Evolutionary conservation across 2,329 filamentous ascomycete species (phyloP).

Genomic region (Neonectria coccinea): DNA sequence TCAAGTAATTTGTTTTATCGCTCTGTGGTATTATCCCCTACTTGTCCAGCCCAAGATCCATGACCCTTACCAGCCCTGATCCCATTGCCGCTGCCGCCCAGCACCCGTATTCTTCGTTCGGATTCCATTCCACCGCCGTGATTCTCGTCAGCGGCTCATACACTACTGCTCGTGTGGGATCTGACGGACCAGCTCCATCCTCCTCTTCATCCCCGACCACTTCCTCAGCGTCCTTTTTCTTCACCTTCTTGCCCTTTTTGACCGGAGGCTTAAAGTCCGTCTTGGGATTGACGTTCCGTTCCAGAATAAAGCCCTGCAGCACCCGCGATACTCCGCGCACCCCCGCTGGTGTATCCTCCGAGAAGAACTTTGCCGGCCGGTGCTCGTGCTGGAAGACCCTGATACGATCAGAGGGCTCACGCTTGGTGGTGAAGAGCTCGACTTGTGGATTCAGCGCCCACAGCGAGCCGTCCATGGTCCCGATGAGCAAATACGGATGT

Average conservation of each 20-base stretch:
- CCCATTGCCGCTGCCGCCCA: constrained; percentile 76
- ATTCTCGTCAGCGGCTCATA: constrained; percentile 73
- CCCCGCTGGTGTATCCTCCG: constrained; percentile 43
- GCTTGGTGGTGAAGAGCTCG: constrained; percentile 51
- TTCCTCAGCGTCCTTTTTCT: constrained; percentile 51
- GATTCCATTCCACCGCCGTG: constrained; percentile 75
- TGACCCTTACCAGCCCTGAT: constrained; percentile 73
- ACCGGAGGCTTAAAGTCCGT: constrained; percentile 54
- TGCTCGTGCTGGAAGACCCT: constrained; percentile 67
- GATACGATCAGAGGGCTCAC: constrained; percentile 51
- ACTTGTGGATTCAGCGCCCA: constrained; percentile 58
- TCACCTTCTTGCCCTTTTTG: constrained; percentile 52
- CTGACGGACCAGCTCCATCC: constrained; percentile 48
- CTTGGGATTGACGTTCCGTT: constrained; percentile 61
- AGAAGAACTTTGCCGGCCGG: constrained; percentile 50
- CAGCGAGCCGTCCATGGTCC: constrained; percentile 65
- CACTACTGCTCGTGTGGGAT: constrained; percentile 60
- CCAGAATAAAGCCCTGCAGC: constrained; percentile 63
- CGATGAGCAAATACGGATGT: constrained; percentile 66
- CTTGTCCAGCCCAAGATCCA: constrained; percentile 70
- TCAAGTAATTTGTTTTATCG: constrained; percentile 9
- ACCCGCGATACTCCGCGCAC: constrained; percentile 64
- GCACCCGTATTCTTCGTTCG: constrained; percentile 72
- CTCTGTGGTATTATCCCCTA: constrained; percentile 31
- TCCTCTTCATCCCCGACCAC: constrained; percentile 50